These are phyloP conservation scores for Penicillium griseofulvum DNA, from an alignment of 2,329 filamentous ascomycete species.

Conservation along the genomic window DNA sequence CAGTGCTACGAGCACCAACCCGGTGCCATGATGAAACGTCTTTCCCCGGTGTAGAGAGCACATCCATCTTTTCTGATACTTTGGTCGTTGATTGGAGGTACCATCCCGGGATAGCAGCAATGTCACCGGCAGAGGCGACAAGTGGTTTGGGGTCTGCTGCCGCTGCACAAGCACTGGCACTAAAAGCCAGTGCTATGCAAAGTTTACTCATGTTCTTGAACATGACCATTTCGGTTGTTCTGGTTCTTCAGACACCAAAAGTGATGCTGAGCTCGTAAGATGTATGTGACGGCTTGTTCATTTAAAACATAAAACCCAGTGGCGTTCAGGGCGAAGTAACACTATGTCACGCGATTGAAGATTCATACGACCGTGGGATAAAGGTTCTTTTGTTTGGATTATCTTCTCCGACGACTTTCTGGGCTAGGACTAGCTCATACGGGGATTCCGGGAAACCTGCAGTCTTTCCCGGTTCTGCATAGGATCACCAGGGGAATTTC, in stretches of 20 bases:
- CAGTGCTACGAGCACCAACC: conserved; percentile 51
- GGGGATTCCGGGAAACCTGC: conserved; percentile 12
- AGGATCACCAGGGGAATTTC: conserved; percentile 2
- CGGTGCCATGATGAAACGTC: conserved; percentile 55
- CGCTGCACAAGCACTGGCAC: background rate
- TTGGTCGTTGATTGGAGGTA: conserved; percentile 49
- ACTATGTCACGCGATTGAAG: conserved; percentile 2
- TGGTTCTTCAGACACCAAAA: background rate
- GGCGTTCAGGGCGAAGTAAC: background rate
- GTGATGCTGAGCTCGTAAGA: background rate
- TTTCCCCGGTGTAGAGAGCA: conserved; percentile 45
- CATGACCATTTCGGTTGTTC: background rate
- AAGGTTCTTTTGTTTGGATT: background rate
- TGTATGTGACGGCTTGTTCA: background rate
- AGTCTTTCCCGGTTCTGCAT: background rate
- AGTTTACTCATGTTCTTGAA: background rate
- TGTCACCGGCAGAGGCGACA: conserved; percentile 27
- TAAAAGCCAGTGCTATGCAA: background rate
- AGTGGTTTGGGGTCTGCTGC: conserved; percentile 4
- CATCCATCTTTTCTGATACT: conserved; percentile 35
- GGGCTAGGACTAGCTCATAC: conserved; percentile 7
- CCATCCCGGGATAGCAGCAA: conserved; percentile 43
- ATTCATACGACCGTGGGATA: conserved; percentile 11
- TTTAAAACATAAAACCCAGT: background rate
- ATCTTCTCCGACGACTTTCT: conserved; percentile 5